Conservation (phyloP, 768 basidiomycete species). For the Leccinellum rugosiceps region DNA sequence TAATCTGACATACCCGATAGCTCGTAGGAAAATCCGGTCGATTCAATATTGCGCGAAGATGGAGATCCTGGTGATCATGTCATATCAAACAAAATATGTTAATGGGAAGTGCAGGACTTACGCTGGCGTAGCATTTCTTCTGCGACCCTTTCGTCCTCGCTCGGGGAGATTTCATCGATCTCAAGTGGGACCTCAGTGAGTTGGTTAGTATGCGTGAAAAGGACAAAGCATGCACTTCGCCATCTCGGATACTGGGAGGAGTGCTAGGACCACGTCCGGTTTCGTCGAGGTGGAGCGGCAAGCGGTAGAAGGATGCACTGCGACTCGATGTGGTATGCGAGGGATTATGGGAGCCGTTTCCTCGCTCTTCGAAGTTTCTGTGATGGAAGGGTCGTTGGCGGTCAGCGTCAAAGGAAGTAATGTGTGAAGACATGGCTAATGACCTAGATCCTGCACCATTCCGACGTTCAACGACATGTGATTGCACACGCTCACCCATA, state of each 20-base stretch:
- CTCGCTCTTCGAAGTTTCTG: not conserved
- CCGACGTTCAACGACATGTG: no score
- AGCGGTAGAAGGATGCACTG: not conserved
- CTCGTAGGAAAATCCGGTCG: not conserved
- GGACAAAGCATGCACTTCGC: not conserved
- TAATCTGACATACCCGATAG: not conserved
- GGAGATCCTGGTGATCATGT: no score
- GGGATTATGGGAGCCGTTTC: not conserved
- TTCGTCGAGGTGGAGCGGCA: not conserved
- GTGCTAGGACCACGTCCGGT: not conserved
- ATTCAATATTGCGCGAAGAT: not conserved
- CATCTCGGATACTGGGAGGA: not conserved
- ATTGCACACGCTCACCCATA: not conserved
- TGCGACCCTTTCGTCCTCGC: not conserved
- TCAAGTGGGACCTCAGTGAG: not conserved
- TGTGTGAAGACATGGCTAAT: no score
- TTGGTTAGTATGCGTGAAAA: not conserved
- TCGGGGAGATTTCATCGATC: not conserved
- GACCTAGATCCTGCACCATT: no score
- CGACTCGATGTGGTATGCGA: not conserved
- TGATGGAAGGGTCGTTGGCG: not conserved
- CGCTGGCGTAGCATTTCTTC: not conserved
- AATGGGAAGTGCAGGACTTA: not conserved
- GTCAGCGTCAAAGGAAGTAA: no score
- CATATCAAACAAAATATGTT: no score